Evolutionary conservation across 2,329 filamentous ascomycete species (phyloP), one percentile per base, ranked within the genome.

Genomic region (Beauveria sp.): DNA sequence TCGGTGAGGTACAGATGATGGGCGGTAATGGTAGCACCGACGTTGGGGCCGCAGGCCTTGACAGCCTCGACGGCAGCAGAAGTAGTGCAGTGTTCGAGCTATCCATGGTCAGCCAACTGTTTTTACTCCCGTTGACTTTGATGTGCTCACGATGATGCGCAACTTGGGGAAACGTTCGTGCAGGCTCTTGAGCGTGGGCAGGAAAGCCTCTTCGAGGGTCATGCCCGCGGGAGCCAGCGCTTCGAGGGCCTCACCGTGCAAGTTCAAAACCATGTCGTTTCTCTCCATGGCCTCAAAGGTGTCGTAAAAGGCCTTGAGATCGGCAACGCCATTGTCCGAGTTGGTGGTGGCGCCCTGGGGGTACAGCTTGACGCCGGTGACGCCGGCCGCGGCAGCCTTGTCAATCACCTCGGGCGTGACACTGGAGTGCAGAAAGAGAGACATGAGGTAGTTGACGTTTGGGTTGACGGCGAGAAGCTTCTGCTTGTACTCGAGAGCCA

Each of bases 201-300:
- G 79, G 76, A 98, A 98, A 9, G 76, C 75, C 65, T 79, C 77
- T 66, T 80, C 78, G 3, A 79, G 69, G 1, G 78, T 78, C 38
- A 73, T 65, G 26, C 71, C 73, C n/a, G 78, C 78, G 1, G 81
- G 80, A 0, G 86, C 73, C 52, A 75, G 70, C 4, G 73, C 70
- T 61, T 74, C 74, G 3, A 75, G 87, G n/a, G 88, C 85, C 75
- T 97, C 93, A 66, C 93, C 93, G 72, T 98, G 93, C n/a, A 98
- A 79, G 76, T 97, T 97, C 47, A 96, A 81, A n/a, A 96, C 83
- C 71, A 96, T 79, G 66, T 87, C 86, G 66, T 92, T 85, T 63
- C 86, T 78, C 71, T 96, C 89, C 93, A 98, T 97, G 66, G 90
- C 89, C n/a, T 81, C 83, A 70, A 98, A 96, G 16, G 93, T 89